These are phyloP conservation scores for Viola pubescens DNA, from an alignment of 441 rosid genomes.

Conservation along the genomic window DNA sequence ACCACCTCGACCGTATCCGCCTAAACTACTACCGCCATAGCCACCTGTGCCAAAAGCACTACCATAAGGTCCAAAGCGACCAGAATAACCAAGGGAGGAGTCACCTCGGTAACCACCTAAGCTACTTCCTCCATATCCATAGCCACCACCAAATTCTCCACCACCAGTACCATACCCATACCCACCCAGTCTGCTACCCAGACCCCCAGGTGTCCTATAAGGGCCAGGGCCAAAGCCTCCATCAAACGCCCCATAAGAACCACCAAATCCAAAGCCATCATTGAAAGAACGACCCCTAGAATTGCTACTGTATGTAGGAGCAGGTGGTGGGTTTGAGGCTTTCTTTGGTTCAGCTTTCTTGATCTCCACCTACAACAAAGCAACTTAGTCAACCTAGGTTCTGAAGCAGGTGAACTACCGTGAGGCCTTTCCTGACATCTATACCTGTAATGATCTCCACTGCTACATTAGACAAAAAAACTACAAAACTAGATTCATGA, in stretches of 20 bases:
- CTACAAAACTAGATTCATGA: slow-evolving; percentile 7
- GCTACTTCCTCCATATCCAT: slow-evolving; percentile 57
- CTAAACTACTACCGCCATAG: slow-evolving; percentile 57
- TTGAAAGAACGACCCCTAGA: slow-evolving; percentile 77
- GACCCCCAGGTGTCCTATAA: slow-evolving; percentile 64
- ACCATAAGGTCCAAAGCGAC: slow-evolving; percentile 78
- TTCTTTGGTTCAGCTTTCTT: slow-evolving; percentile 99
- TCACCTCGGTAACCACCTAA: slow-evolving; percentile 79
- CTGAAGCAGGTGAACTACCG: slow-evolving; percentile 42
- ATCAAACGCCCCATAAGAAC: slow-evolving; percentile 63
- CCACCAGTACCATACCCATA: slow-evolving; percentile 63
- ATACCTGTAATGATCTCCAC: slow-evolving; percentile 35
- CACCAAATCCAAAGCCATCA: slow-evolving; percentile 59
- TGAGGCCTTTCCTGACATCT: slow-evolving; percentile 34
- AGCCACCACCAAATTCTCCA: slow-evolving; percentile 58
- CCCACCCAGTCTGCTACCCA: slow-evolving; percentile 57
- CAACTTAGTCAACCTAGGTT: slow-evolving; percentile 87
- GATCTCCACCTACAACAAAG: slow-evolving; percentile 99
- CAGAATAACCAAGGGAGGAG: slow-evolving; percentile 79
- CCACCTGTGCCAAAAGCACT: slow-evolving; percentile 57
- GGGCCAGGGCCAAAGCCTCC: slow-evolving; percentile 85
- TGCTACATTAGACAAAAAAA: slow-evolving; percentile 22
- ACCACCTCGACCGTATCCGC: slow-evolving; percentile 69
- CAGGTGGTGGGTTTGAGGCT: slow-evolving; percentile 83
- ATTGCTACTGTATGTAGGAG: slow-evolving; percentile 68